Evolutionary conservation across 2,329 filamentous ascomycete genomes (phyloP).

Genomic region (Monilinia fructicola): DNA sequence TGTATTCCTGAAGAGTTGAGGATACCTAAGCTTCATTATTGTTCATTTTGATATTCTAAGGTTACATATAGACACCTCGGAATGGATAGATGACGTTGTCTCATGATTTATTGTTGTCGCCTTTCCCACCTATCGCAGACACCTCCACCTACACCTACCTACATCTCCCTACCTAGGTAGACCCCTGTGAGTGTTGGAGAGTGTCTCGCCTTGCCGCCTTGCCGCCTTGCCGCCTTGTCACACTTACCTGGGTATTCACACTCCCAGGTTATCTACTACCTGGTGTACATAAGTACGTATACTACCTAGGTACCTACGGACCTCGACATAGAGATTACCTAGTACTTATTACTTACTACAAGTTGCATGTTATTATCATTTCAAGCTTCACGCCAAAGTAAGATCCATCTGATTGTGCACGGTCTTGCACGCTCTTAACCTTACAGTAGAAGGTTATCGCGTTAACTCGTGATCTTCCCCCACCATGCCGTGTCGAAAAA

Average conservation of each 20-base stretch:
- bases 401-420: background rate
- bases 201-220: constrained; percentile 8
- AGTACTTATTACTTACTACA: background rate
- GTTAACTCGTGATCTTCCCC: constrained; percentile 9
- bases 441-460: background rate
- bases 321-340: too few species aligned
- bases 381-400: background rate
- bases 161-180: background rate
- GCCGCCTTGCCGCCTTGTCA: background rate
- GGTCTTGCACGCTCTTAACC: background rate
- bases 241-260: too few species aligned
- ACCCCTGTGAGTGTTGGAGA: background rate
- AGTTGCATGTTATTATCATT: background rate
- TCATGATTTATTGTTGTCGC: constrained; percentile 26
- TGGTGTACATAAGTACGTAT: too few species aligned
- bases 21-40: background rate
- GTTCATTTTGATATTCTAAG: background rate
- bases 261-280: too few species aligned
- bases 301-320: too few species aligned
- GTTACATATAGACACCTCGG: background rate
- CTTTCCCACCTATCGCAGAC: constrained; percentile 22
- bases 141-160: background rate
- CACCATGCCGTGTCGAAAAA: background rate
- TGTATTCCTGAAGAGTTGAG: background rate
- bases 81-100: constrained; percentile 33